These are phyloP conservation scores for Euphorbia lathyris DNA, from an alignment of 345 rosid genomes.

Conservation along the genomic window DNA sequence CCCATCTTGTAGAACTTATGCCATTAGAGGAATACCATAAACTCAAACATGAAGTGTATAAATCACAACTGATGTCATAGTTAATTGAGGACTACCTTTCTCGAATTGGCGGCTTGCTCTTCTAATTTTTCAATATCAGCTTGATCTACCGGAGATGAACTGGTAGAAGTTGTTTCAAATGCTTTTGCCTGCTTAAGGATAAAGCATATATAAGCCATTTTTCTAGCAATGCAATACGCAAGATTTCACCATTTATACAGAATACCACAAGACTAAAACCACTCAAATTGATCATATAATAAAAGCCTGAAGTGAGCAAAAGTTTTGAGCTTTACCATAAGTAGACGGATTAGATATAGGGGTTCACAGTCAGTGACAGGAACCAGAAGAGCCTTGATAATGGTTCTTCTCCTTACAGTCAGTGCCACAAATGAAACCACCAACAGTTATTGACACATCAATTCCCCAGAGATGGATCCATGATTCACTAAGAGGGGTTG, in stretches of 20 bases:
- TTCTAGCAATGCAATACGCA: background rate
- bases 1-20: background rate
- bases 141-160: conserved; percentile 49
- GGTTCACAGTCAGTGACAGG: no score
- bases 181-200: conserved; percentile 47
- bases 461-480: no score
- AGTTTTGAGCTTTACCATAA: conserved; percentile 38
- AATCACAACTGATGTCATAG: background rate
- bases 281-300: background rate
- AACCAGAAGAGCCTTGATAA: no score
- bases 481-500: no score
- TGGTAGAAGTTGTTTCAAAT: conserved; percentile 40
- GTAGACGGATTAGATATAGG: no score
- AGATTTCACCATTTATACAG: background rate
- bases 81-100: conserved; percentile 47
- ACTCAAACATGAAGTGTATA: background rate
- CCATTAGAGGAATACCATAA: background rate
- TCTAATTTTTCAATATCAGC: conserved; percentile 67
- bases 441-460: no score
- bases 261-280: background rate
- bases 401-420: no score
- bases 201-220: background rate
- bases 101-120: conserved; percentile 63
- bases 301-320: background rate
- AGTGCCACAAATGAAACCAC: no score